phyloP scores from a whole-genome alignment of 1,284 basidiomycete species.

The Phenoliferia sp. region DNA sequence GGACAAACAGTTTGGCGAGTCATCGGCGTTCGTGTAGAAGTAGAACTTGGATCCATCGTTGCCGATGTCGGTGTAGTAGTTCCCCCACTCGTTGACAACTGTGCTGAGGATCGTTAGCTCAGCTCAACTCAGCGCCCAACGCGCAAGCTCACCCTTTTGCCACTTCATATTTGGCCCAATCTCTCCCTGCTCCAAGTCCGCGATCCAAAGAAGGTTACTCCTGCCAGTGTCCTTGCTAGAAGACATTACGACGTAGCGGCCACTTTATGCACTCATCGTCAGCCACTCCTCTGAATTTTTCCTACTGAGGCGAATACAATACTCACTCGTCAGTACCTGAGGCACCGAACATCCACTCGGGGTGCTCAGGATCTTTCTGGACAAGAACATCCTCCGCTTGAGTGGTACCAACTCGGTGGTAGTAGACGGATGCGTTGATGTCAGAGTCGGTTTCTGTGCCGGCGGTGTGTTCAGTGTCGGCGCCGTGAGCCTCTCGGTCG shows the following conservation, averaged over 20 bases:
- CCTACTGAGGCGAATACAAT: neutral
- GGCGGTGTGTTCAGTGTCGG: conserved; percentile 53
- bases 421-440: conserved; percentile 64
- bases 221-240: conserved; percentile 50
- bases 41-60: conserved; percentile 65
- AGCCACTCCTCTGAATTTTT: neutral
- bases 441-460: conserved; percentile 63
- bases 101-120: neutral
- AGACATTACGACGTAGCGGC: conserved; percentile 56
- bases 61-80: conserved; percentile 43
- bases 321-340: conserved; percentile 31
- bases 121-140: conserved; percentile 1
- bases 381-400: conserved; percentile 68
- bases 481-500: conserved; percentile 47
- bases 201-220: conserved; percentile 69
- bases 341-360: conserved; percentile 56
- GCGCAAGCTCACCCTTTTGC: conserved; percentile 12
- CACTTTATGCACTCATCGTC: conserved; percentile 12
- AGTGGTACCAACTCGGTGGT: conserved; percentile 62
- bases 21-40: conserved; percentile 53
- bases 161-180: conserved; percentile 46
- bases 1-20: conserved; percentile 41
- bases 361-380: conserved; percentile 58
- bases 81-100: conserved; percentile 25
- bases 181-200: conserved; percentile 54